These are phyloP conservation scores for Heimioporus sp. DNA, from an alignment of 768 basidiomycete species.

Conservation along the genomic window DNA sequence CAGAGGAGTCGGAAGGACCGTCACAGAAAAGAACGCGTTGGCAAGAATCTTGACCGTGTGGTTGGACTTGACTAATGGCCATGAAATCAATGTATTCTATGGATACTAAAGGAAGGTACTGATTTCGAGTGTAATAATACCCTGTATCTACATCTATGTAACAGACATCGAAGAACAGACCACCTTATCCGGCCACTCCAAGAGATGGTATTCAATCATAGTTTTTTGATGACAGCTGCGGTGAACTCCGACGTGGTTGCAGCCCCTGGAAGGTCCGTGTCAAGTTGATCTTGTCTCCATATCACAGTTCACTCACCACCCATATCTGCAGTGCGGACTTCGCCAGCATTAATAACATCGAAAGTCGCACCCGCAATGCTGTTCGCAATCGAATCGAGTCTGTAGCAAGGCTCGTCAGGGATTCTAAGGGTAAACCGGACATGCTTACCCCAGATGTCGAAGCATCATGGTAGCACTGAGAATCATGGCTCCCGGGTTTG, in stretches of 20 bases:
- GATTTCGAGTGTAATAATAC: slow-evolving; percentile 12
- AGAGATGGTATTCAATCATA: slow-evolving; percentile 36
- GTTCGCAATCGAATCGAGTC: slow-evolving; percentile 91
- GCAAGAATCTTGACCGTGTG: too few species aligned
- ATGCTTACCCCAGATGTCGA: slow-evolving; percentile 83
- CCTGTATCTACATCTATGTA: slow-evolving; percentile 25
- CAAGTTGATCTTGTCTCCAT: neutral
- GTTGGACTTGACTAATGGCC: too few species aligned
- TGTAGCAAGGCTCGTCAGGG: slow-evolving; percentile 28
- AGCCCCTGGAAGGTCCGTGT: slow-evolving; percentile 50
- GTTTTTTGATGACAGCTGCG: slow-evolving; percentile 81
- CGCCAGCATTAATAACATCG: slow-evolving; percentile 84
- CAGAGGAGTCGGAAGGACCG: slow-evolving; percentile 19
- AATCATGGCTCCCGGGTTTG: slow-evolving; percentile 97
- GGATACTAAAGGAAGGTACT: slow-evolving; percentile 15
- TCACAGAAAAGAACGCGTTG: slow-evolving; percentile 39
- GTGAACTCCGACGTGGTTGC: slow-evolving; percentile 96
- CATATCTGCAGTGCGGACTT: slow-evolving; percentile 93
- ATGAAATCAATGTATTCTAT: neutral
- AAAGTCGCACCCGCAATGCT: slow-evolving; percentile 90
- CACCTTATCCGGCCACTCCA: neutral
- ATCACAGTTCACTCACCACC: slow-evolving; percentile 58
- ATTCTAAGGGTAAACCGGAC: slow-evolving; percentile 11
- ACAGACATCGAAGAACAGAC: slow-evolving; percentile 5
- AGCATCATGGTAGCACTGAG: slow-evolving; percentile 98